A percentile compares a stretch with the other conserved stretches of the same genome.
These are phyloP conservation scores for Debaryomyces sp. DNA, from an alignment of 1,139 yeast species.

Conservation along the genomic window DNA sequence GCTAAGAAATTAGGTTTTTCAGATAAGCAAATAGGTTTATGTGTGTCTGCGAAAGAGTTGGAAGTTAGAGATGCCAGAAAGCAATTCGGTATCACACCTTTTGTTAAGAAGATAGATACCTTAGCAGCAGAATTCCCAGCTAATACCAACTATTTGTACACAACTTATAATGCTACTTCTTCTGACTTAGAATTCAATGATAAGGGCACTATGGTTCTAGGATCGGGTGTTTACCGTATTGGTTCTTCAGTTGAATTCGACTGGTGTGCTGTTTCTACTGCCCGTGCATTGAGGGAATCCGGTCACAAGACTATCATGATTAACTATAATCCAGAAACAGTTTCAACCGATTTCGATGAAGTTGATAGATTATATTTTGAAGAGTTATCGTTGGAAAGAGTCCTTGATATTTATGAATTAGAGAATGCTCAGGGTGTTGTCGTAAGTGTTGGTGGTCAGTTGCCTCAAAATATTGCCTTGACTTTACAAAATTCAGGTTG, in stretches of 20 bases:
- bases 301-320: conserved; percentile 94
- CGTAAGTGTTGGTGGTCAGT: conserved; percentile 96
- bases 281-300: conserved; percentile 85
- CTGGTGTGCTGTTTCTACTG: conserved; percentile 99
- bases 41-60: conserved; percentile 69
- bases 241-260: conserved; percentile 99
- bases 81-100: conserved; percentile 79
- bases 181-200: conserved; percentile 87
- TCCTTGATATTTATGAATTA: conserved; percentile 93
- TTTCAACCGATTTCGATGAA: conserved; percentile 97
- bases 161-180: conserved; percentile 89
- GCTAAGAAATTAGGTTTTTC: conserved; percentile 96
- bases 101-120: conserved; percentile 95
- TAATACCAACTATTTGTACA: conserved; percentile 89
- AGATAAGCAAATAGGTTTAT: conserved; percentile 86
- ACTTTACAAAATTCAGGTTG: conserved; percentile 82
- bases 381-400: conserved; percentile 93
- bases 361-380: conserved; percentile 97
- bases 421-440: conserved; percentile 90
- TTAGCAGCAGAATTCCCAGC: conserved; percentile 99
- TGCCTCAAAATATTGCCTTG: conserved; percentile 95
- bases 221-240: conserved; percentile 98
- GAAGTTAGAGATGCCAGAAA: conserved; percentile 83
- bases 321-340: conserved; percentile 98
- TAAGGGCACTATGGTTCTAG: conserved; percentile 90